Evolutionary conservation across 495 filamentous ascomycete species (phyloP).

Genomic region (Hyaloscypha hepaticicola): DNA sequence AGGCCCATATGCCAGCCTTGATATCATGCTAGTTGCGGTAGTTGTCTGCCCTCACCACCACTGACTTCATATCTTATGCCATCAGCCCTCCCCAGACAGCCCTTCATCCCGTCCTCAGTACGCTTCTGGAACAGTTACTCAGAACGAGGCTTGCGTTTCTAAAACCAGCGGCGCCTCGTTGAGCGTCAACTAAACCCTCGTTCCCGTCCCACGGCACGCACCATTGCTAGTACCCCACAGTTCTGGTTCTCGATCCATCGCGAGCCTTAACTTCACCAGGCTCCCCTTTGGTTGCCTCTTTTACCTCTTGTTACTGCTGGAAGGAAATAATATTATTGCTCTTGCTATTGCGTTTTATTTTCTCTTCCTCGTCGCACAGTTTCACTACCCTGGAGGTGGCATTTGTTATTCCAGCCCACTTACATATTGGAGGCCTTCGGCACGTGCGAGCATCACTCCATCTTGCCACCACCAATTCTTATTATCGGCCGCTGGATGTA

Average conservation of each 20-base stretch:
- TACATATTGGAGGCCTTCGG: constrained; percentile 4
- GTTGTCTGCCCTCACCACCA: constrained; percentile 11
- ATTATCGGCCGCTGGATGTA: constrained; percentile 21
- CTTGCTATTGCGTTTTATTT: constrained; percentile 18
- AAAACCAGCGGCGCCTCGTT: constrained; percentile 18
- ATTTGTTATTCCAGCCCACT: constrained; percentile 14
- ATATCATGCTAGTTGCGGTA: neutral
- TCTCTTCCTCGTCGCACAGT: constrained; percentile 20
- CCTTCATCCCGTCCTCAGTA: neutral
- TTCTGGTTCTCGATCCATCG: constrained; percentile 2
- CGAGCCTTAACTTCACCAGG: constrained; percentile 20
- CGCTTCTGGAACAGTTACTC: constrained; percentile 10
- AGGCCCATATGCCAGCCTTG: neutral
- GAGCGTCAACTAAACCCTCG: constrained; percentile 18
- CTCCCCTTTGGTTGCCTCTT: constrained; percentile 9
- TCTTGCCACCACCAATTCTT: constrained; percentile 21
- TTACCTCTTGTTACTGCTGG: constrained; percentile 4
- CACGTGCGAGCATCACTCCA: constrained; percentile 21
- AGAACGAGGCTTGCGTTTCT: constrained; percentile 26
- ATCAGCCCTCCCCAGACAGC: constrained; percentile 8
- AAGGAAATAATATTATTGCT: constrained; percentile 9
- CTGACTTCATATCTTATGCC: constrained; percentile 18
- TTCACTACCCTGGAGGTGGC: constrained; percentile 31
- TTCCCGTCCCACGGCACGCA: constrained; percentile 27
- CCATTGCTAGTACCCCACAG: constrained; percentile 27